Evolutionary conservation across 1,284 basidiomycete species (phyloP).

Genomic region (Ceratobasidium theobromae): DNA sequence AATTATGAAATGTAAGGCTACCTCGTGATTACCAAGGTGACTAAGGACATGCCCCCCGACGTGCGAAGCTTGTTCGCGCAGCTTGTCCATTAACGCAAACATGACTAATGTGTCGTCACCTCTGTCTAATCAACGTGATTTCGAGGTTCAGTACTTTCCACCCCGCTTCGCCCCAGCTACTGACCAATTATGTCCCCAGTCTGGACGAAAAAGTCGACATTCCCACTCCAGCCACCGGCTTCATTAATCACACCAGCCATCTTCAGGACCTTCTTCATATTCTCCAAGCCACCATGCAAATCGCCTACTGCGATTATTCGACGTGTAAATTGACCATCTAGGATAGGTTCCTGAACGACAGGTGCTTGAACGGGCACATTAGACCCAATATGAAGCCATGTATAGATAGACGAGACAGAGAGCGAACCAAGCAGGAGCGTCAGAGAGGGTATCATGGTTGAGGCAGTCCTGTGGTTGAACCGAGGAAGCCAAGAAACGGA

Average conservation of each 20-base stretch:
- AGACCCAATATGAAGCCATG: slow-evolving; percentile 10
- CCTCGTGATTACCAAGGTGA: slow-evolving; percentile 85
- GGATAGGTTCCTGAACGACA: background rate
- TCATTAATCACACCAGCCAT: slow-evolving; percentile 74
- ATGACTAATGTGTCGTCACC: slow-evolving; percentile 85
- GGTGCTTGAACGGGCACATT: background rate
- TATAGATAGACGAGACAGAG: slow-evolving; percentile 3
- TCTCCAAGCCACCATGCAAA: slow-evolving; percentile 73
- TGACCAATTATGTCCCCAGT: slow-evolving; percentile 93
- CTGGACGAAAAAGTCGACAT: slow-evolving; percentile 82
- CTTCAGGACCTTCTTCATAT: slow-evolving; percentile 70
- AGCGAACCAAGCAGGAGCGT: slow-evolving; percentile 12
- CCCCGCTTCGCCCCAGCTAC: slow-evolving; percentile 44
- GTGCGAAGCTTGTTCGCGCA: slow-evolving; percentile 71
- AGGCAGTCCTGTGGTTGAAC: too few species aligned
- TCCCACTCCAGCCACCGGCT: slow-evolving; percentile 72
- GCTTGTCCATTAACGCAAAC: slow-evolving; percentile 76
- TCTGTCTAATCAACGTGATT: slow-evolving; percentile 52
- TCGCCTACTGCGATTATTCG: slow-evolving; percentile 77
- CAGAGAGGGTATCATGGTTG: too few species aligned
- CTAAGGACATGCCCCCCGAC: slow-evolving; percentile 73
- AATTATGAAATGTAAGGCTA: slow-evolving; percentile 40
- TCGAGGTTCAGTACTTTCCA: background rate
- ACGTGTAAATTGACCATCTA: slow-evolving; percentile 34
- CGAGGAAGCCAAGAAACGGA: too few species aligned